Conservation (phyloP, 23 red algal species). For the Chondrus crispus region DNA sequence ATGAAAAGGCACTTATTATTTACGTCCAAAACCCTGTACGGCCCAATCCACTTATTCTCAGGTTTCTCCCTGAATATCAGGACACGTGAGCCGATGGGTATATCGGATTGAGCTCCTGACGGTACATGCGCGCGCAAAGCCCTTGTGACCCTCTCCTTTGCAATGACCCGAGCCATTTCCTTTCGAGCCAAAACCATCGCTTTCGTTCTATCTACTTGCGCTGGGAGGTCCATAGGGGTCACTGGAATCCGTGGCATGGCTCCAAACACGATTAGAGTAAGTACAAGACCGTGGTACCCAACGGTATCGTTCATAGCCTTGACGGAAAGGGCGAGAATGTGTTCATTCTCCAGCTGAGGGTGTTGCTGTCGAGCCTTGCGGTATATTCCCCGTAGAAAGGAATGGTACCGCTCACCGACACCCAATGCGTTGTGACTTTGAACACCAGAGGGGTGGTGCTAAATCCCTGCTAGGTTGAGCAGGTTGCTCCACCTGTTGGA, state of each 20-base stretch:
- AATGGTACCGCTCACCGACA: background rate
- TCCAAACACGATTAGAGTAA: constrained; percentile 22
- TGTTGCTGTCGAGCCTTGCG: background rate
- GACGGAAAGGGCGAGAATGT: background rate
- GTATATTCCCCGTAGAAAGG: background rate
- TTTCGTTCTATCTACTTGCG: background rate
- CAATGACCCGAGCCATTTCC: background rate
- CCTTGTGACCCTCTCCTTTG: background rate
- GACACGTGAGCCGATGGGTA: background rate
- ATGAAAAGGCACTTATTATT: background rate
- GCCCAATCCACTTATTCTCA: background rate
- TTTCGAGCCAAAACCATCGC: background rate
- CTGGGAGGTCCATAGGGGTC: background rate
- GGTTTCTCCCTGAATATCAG: background rate
- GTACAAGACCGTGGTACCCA: background rate
- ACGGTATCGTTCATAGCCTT: constrained; percentile 23
- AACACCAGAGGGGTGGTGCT: background rate
- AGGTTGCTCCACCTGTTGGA: background rate
- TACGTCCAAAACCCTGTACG: background rate
- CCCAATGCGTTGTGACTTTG: constrained; percentile 4
- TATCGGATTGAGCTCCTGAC: background rate
- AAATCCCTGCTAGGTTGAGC: background rate
- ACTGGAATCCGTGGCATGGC: constrained; percentile 2
- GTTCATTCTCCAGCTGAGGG: background rate
- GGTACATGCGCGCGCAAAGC: background rate